A percentile compares a stretch with the other conserved stretches of the same genome.
Evolutionary conservation across 1,284 basidiomycete genomes (phyloP).

Genomic region (Cryptococcus hybrid): DNA sequence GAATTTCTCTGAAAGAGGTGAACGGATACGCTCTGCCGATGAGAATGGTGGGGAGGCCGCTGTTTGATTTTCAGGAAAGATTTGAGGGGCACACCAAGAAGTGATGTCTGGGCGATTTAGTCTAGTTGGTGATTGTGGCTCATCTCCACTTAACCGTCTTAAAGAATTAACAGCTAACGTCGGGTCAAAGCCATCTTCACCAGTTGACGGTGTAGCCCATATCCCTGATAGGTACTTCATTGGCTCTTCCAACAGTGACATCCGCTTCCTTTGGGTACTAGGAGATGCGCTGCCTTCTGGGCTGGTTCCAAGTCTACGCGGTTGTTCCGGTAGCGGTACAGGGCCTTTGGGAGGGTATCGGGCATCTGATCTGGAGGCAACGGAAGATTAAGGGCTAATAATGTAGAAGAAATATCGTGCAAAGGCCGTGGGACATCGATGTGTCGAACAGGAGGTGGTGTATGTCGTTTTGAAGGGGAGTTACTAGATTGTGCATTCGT

Average conservation of each 20-base stretch:
- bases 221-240: conserved; percentile 34
- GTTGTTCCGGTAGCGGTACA: neutral
- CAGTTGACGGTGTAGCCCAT: conserved; percentile 14
- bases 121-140: neutral
- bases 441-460: conserved; percentile 19
- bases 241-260: conserved; percentile 29
- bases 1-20: conserved; percentile 13
- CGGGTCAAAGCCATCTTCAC: conserved; percentile 34
- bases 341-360: neutral
- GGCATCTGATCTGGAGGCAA: conserved; percentile 40
- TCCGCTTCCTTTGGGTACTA: conserved; percentile 4
- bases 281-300: conserved; percentile 1
- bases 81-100: neutral
- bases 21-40: conserved; percentile 2
- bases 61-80: neutral
- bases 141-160: conserved; percentile 12
- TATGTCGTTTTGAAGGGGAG: conserved; percentile 22
- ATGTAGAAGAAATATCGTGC: conserved; percentile 1
- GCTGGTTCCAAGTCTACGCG: neutral
- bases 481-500: too few species aligned
- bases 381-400: conserved; percentile 23
- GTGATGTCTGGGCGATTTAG: neutral
- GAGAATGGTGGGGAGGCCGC: neutral
- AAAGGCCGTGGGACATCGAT: conserved; percentile 17
- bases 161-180: conserved; percentile 22